A percentile compares a stretch with the other conserved stretches of the same genome.
phyloP scores from a whole-genome alignment of 805 yeast genomes.

The Wickerhamomyces hampshirensis region DNA sequence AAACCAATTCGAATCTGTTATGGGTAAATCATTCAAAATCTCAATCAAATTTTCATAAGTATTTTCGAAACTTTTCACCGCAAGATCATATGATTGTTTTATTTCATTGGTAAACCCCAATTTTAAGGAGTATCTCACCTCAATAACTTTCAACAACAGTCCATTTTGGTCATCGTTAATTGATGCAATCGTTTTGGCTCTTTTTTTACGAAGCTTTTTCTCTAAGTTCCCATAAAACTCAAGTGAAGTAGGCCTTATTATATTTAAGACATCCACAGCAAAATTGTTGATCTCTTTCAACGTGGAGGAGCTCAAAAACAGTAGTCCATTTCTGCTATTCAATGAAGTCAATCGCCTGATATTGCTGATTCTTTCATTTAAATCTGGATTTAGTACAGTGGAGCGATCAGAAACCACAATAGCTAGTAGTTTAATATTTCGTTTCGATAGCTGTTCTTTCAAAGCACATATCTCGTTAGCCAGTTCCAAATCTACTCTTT shows the following conservation, averaged over 20 bases:
- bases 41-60: slow-evolving; percentile 48
- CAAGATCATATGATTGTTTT: slow-evolving; percentile 40
- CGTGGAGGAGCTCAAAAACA: slow-evolving; percentile 34
- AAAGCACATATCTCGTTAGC: slow-evolving; percentile 32
- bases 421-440: slow-evolving; percentile 31
- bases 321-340: slow-evolving; percentile 39
- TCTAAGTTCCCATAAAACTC: slow-evolving; percentile 42
- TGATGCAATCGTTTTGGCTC: slow-evolving; percentile 21
- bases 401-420: slow-evolving; percentile 31
- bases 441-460: slow-evolving; percentile 27
- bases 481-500: slow-evolving; percentile 28
- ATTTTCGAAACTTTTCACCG: slow-evolving; percentile 46
- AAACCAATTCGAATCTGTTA: slow-evolving; percentile 31
- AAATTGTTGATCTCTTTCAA: slow-evolving; percentile 37
- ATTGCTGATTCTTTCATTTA: slow-evolving; percentile 30
- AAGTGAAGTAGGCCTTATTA: slow-evolving; percentile 34
- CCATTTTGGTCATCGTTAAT: slow-evolving; percentile 1
- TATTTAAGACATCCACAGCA: slow-evolving; percentile 33
- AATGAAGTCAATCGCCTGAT: slow-evolving; percentile 40
- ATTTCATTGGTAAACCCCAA: slow-evolving; percentile 46
- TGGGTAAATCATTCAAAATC: slow-evolving; percentile 27
- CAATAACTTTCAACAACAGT: slow-evolving; percentile 9
- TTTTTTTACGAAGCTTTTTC: slow-evolving; percentile 36
- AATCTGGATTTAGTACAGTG: slow-evolving; percentile 25
- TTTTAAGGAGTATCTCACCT: slow-evolving; percentile 46